Evolutionary conservation across 257 asterid genomes (phyloP), one percentile per base, ranked within the genome.

Genomic region (Lavandula angustifolia): DNA sequence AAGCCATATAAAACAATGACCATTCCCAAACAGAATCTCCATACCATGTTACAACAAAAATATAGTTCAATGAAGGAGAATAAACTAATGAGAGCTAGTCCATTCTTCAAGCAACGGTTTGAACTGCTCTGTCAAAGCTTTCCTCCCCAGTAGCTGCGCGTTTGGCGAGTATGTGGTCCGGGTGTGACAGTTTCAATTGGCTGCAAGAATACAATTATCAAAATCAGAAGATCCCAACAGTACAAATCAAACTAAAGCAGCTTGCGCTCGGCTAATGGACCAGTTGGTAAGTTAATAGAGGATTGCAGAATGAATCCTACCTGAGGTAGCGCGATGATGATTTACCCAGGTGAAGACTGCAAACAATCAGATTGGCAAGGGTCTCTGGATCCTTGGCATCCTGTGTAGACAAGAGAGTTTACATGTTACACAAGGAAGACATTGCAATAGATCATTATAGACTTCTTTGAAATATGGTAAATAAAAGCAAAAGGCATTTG

Each of bases 301-400:
- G 40, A 29, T 46, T 64, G 27, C 16, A 41, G 17, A 52, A 49
- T 52, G 53, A 49, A 71, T 60, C 72, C 17, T 76, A 87, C 99
- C 91, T 89, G 82, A 89, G 86, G 69, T 82, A 92, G 40, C 99
- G 97, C 4, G 97, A 73, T 7, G 95, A 74, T 58, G 92, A 57
- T 70, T 92, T 92, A 38, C 97, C 99, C 33, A 85, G 84, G 94
- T 92, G 99, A 76, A 92, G 99, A 82, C 94, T 78, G 80, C 99
- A 89, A 41, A 92, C 96, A 16, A 90, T 78, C 64, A 92, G 78
- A 83, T 92, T 92, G 64, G 97, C 99, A 75, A 92, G 88, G 58
- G 99, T 89, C 72, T 92, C 99, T 52, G 97, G 94, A 79, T 92
- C 97, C 88, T 86, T 92, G 41, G 96, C 95, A 16, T 92, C 99